Evolutionary conservation across 2,329 filamentous ascomycete species (phyloP).

Genomic region (Ceratocystis eucalypticola): DNA sequence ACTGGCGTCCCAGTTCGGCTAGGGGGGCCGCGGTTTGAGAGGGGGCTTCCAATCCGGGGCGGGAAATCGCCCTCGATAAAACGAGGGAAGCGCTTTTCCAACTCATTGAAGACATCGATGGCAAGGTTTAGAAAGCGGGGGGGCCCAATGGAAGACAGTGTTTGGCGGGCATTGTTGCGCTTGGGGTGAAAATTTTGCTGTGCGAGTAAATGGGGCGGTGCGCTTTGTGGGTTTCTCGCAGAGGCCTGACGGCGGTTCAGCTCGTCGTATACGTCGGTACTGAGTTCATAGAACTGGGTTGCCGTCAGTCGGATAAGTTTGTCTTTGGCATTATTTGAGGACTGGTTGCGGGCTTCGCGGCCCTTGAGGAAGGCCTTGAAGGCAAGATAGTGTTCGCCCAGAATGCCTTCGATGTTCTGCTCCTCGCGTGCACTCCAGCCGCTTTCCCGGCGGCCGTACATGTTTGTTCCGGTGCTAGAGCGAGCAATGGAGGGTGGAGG

Average conservation of each 20-base stretch:
- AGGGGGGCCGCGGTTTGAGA: constrained; percentile 44
- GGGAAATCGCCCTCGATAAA: constrained; percentile 58
- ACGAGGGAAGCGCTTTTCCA: constrained; percentile 77
- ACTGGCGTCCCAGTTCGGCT: constrained; percentile 50
- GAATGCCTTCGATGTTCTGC: constrained; percentile 40
- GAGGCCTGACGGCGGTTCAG: constrained; percentile 70
- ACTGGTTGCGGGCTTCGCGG: constrained; percentile 57
- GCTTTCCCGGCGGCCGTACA: constrained; percentile 55
- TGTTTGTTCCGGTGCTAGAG: constrained; percentile 65
- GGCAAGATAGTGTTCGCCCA: constrained; percentile 69
- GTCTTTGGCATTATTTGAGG: constrained; percentile 80
- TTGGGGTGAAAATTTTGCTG: constrained; percentile 88
- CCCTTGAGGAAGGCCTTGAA: constrained; percentile 63
- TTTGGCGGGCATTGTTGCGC: constrained; percentile 92
- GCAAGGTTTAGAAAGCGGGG: constrained; percentile 82
- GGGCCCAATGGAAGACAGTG: constrained; percentile 76
- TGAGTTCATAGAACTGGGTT: constrained; percentile 93
- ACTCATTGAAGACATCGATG: constrained; percentile 89
- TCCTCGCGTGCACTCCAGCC: constrained; percentile 49
- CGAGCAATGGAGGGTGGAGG: constrained; percentile 78
- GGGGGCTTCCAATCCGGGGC: constrained; percentile 54
- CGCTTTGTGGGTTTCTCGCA: constrained; percentile 39
- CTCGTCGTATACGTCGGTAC: constrained; percentile 95
- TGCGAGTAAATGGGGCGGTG: constrained; percentile 67
- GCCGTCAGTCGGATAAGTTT: constrained; percentile 81